Base-by-base conservation (phyloP, 2,329 filamentous ascomycete genomes). In the Fragosphaeria purpurea region DNA sequence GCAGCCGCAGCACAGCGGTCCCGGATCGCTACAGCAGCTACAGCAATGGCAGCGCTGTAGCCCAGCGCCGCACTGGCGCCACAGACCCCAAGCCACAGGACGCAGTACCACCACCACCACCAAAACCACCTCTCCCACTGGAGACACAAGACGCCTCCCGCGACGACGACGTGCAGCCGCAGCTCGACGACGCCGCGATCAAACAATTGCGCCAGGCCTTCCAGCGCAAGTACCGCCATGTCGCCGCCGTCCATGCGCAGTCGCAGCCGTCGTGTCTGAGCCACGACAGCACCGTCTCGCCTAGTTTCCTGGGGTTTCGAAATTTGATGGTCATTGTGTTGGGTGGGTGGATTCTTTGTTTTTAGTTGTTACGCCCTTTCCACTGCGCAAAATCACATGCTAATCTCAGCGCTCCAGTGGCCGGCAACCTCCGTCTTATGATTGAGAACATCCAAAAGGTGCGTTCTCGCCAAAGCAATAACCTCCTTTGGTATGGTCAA, bases 391-490 rank as follows among this genome's bases (percentile, higher is more conserved):
- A 22, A 1, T 13, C 6, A 12, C 9, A 31, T 11, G 13, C 35
- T 34, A 30, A 44, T n/a, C 39, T 53, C 31, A 33, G 30, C n/a
- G 42, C 30, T 3, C 10, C 54, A 89, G 88, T 97, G 61, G 88
- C 91, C 46, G 93, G 90, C 61, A 98, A 98, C 64, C 69, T 98
- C 47, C 83, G 93, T 56, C 75, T 98, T 61, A 88, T 97, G 71
- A 89, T 98, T 62, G 93, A 97, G 68, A 98, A 98, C 64, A 88
- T 91, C 59, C 87, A 91, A 73, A 96, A 96, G 77, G 87, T 88
- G 41, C 30, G 39, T 57, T 46, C 33, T 30, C 7, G 31, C 34
- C 12, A 43, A 38, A 6, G 35, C 35, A 37, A 7, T 7, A 37
- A 37, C 35, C 35, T 7, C 7, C n/a, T n/a, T n/a, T 11, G 35